A percentile compares a stretch with the other conserved stretches of the same genome.
Evolutionary conservation across 1,284 basidiomycete species (phyloP).

Genomic region (Ustilago curta): DNA sequence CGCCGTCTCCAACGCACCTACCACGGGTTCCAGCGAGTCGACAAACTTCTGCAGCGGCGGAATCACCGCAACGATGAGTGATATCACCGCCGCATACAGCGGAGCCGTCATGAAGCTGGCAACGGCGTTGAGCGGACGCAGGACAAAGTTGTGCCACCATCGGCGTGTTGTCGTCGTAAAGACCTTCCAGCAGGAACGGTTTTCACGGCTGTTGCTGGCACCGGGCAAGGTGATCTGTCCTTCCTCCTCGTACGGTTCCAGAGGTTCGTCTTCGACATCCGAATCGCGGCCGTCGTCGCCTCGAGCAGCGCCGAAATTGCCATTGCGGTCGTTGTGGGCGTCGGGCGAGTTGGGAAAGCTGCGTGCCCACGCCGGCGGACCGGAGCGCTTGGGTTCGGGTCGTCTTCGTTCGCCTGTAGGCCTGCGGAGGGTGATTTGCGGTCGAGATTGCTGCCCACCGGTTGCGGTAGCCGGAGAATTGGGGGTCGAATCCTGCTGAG

Average conservation of each 20-base stretch:
- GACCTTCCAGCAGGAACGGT: conserved; percentile 40
- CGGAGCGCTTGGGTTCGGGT: conserved; percentile 23
- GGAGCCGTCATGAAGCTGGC: conserved; percentile 84
- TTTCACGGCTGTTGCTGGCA: conserved; percentile 37
- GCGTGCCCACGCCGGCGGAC: conserved; percentile 50
- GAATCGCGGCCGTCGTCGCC: conserved; percentile 42
- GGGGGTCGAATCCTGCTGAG: conserved; percentile 1
- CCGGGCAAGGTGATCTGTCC: conserved; percentile 45
- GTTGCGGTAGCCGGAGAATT: conserved; percentile 11
- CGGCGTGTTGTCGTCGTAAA: conserved; percentile 10
- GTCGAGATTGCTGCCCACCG: conserved; percentile 10
- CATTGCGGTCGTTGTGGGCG: conserved; percentile 16
- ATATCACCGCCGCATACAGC: conserved; percentile 75
- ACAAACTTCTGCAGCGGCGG: conserved; percentile 74
- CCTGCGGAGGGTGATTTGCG: conserved; percentile 48
- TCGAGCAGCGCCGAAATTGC: conserved; percentile 15
- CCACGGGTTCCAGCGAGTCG: conserved; percentile 68
- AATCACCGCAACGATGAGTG: conserved; percentile 83
- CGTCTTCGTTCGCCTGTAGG: conserved; percentile 45
- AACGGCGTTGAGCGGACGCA: conserved; percentile 71
- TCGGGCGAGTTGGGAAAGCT: conserved; percentile 61
- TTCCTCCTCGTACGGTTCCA: conserved; percentile 46
- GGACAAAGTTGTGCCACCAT: conserved; percentile 26
- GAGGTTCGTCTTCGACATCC: conserved; percentile 50
- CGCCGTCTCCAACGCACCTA: conserved; percentile 70